Evolutionary conservation across 345 rosid species (phyloP).

Genomic region (Heritiera littoralis): DNA sequence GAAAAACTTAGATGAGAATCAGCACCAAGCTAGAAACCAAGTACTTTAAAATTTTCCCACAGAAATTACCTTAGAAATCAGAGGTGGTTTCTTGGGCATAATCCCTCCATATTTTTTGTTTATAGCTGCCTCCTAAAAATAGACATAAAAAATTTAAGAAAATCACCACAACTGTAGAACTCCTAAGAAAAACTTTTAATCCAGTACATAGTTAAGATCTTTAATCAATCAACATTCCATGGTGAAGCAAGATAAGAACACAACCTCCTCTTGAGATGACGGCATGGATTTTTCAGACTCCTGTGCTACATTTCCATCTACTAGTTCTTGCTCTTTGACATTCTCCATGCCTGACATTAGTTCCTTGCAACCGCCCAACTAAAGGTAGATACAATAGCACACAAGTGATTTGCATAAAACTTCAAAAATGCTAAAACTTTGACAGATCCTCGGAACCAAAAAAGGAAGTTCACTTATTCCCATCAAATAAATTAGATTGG

Average conservation of each 20-base stretch:
- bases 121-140: constrained; percentile 60
- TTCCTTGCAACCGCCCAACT: background rate
- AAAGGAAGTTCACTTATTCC: constrained; percentile 16
- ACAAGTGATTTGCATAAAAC: background rate
- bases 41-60: background rate
- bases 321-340: constrained; percentile 10
- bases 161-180: constrained; percentile 3
- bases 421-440: background rate
- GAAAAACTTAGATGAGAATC: constrained; percentile 16
- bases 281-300: constrained; percentile 39
- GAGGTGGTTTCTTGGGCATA: constrained; percentile 94
- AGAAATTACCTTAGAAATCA: constrained; percentile 78
- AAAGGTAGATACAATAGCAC: background rate
- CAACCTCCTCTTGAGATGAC: constrained; percentile 72
- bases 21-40: constrained; percentile 12
- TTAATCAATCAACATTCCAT: constrained; percentile 13
- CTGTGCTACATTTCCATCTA: constrained; percentile 3
- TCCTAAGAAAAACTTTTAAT: background rate
- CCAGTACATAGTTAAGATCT: background rate
- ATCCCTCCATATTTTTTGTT: constrained; percentile 96
- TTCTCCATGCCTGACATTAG: constrained; percentile 14
- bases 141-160: constrained; percentile 12
- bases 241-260: constrained; percentile 1
- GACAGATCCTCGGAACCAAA: background rate
- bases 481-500: background rate